These are phyloP conservation scores for Fraxinus sp. DNA, from an alignment of 305 asterid species.

Conservation along the genomic window DNA sequence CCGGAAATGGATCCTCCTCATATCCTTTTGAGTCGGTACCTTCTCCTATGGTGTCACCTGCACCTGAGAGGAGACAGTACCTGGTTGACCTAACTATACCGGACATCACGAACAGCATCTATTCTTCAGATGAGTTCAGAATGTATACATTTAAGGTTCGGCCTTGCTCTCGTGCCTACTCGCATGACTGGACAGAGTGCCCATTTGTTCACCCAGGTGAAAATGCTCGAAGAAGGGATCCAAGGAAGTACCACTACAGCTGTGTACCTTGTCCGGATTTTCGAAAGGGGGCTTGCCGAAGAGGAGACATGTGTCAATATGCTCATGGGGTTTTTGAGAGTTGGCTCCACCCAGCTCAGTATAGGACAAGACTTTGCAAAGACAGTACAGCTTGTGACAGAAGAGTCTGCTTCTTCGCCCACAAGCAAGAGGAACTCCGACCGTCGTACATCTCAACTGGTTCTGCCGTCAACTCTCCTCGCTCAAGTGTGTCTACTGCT, in stretches of 20 bases:
- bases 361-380: conserved; percentile 34
- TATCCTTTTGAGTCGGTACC: conserved; percentile 36
- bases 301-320: conserved; percentile 28
- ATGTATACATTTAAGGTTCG: conserved; percentile 53
- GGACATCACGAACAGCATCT: conserved; percentile 71
- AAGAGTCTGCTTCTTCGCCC: conserved; percentile 34
- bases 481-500: conserved; percentile 40
- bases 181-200: conserved; percentile 38
- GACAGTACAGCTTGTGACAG: conserved; percentile 31
- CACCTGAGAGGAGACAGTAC: conserved; percentile 61
- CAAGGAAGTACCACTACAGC: conserved; percentile 28
- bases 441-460: conserved; percentile 73
- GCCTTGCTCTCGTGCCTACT: conserved; percentile 32
- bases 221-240: conserved; percentile 35
- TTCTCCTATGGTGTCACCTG: conserved; percentile 28
- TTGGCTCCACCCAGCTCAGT: conserved; percentile 37
- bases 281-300: conserved; percentile 25
- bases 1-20: conserved; percentile 35
- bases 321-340: conserved; percentile 37
- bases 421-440: conserved; percentile 63
- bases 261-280: conserved; percentile 23
- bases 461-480: conserved; percentile 73
- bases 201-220: conserved; percentile 37
- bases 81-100: conserved; percentile 73
- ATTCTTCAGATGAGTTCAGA: conserved; percentile 72